Percentiles rank a stretch among this genome's conserved stretches.
These are phyloP conservation scores for Globisporangium cylindrosporum DNA, from an alignment of 352 stramenopile genomes.

Conservation along the genomic window DNA sequence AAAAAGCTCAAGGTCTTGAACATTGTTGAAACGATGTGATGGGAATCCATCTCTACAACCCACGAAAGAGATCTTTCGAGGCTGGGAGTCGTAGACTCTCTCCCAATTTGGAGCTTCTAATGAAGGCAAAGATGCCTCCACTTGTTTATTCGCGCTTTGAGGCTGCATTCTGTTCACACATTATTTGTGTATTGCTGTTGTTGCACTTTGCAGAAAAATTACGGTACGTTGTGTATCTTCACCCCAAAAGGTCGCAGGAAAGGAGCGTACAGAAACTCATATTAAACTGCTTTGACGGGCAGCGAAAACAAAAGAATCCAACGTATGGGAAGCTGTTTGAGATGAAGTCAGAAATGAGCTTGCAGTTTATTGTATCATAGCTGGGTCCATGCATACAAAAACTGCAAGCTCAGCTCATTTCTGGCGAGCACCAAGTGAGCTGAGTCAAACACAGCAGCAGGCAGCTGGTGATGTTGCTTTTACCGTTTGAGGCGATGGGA, in stretches of 20 bases:
- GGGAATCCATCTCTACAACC: background rate
- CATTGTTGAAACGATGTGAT: background rate
- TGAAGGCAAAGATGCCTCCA: background rate
- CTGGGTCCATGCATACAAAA: no score
- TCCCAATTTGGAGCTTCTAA: background rate
- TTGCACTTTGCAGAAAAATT: background rate
- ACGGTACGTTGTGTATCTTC: background rate
- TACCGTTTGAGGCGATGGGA: background rate
- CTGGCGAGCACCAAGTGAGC: no score
- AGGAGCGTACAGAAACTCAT: background rate
- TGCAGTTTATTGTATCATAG: background rate
- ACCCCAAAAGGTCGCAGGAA: background rate
- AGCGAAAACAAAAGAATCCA: background rate
- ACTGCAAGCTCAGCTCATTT: no score
- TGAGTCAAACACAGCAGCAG: background rate
- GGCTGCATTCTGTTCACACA: background rate
- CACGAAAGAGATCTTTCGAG: background rate
- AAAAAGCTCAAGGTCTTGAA: background rate
- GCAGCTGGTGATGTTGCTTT: background rate
- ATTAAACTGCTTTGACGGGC: background rate
- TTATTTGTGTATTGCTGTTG: background rate
- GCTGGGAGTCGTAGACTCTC: background rate
- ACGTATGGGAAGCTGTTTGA: background rate
- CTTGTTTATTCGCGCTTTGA: background rate
- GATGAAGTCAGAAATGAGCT: background rate